Evolutionary conservation across 2,329 filamentous ascomycete species (phyloP).

Genomic region (Fusarium sp.): DNA sequence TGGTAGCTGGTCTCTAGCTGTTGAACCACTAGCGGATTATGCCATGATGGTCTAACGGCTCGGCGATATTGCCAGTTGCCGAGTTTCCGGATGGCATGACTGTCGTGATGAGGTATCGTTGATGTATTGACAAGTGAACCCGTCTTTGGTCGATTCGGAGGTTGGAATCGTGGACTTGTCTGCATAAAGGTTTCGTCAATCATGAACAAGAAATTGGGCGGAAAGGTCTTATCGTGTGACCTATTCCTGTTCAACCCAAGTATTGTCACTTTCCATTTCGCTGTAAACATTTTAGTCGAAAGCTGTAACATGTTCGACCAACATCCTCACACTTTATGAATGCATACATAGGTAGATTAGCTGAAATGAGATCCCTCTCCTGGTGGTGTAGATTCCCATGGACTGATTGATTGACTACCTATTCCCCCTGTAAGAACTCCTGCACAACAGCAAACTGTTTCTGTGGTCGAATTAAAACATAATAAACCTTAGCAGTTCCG

Average conservation of each 20-base stretch:
- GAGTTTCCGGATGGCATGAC: slow-evolving; percentile 19
- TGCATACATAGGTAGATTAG: neutral
- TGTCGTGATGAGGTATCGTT: neutral
- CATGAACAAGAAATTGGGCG: neutral
- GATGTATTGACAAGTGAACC: too few species aligned
- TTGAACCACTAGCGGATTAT: neutral
- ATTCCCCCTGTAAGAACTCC: neutral
- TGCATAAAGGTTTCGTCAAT: too few species aligned
- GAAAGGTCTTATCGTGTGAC: neutral
- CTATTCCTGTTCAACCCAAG: neutral
- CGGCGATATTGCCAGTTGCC: slow-evolving; percentile 2
- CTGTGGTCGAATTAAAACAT: too few species aligned
- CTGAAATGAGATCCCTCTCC: neutral
- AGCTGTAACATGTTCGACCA: neutral
- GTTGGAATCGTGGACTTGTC: neutral
- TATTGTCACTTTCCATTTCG: neutral
- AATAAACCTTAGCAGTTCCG: neutral
- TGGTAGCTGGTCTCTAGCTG: slow-evolving; percentile 23
- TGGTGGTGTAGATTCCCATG: neutral
- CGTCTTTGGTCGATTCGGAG: neutral
- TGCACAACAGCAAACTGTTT: neutral
- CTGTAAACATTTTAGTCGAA: neutral
- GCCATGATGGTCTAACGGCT: neutral
- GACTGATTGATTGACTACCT: neutral
- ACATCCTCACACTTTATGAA: neutral